Evolutionary conservation across 2,329 filamentous ascomycete species (phyloP).

Genomic region (Pseudohalonectria lignicola): DNA sequence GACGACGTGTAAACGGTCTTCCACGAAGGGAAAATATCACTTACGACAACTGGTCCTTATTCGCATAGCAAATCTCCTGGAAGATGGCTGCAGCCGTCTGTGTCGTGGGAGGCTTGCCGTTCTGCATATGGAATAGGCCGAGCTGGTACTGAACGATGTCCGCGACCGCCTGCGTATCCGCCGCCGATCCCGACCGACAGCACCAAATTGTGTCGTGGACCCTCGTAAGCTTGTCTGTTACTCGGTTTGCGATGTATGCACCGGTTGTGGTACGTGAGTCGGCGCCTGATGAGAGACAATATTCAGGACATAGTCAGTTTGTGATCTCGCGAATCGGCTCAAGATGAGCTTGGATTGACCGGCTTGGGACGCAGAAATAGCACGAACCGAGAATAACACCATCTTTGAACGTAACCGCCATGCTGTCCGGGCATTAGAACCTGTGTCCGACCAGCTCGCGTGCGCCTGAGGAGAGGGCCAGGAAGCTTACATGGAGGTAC

Average conservation of each 20-base stretch:
- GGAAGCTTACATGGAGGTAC: constrained; percentile 76
- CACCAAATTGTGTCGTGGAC: constrained; percentile 99
- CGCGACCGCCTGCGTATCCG: constrained; percentile 94
- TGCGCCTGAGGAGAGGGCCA: constrained; percentile 11
- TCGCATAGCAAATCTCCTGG: constrained; percentile 95
- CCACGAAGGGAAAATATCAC: constrained; percentile 17
- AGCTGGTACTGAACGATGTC: constrained; percentile 98
- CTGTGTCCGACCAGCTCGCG: neutral
- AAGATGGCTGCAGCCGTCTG: constrained; percentile 93
- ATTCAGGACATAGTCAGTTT: too few species aligned
- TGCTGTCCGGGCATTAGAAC: constrained; percentile 43
- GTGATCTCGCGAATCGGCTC: too few species aligned
- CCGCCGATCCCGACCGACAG: constrained; percentile 93
- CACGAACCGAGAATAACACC: constrained; percentile 78
- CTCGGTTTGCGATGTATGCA: constrained; percentile 96
- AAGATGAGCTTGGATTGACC: too few species aligned
- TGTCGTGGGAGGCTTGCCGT: constrained; percentile 83
- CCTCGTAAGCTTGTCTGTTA: constrained; percentile 97
- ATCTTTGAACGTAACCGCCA: constrained; percentile 98
- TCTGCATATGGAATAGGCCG: constrained; percentile 81
- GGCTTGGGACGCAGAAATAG: neutral
- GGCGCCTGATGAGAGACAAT: too few species aligned
- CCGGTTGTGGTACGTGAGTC: constrained; percentile 97
- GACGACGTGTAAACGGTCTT: too few species aligned
- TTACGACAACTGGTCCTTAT: constrained; percentile 88